Evolutionary conservation across 1,284 basidiomycete genomes (phyloP), one percentile per base, ranked within the genome.

Genomic region (Chalciporus sp.): DNA sequence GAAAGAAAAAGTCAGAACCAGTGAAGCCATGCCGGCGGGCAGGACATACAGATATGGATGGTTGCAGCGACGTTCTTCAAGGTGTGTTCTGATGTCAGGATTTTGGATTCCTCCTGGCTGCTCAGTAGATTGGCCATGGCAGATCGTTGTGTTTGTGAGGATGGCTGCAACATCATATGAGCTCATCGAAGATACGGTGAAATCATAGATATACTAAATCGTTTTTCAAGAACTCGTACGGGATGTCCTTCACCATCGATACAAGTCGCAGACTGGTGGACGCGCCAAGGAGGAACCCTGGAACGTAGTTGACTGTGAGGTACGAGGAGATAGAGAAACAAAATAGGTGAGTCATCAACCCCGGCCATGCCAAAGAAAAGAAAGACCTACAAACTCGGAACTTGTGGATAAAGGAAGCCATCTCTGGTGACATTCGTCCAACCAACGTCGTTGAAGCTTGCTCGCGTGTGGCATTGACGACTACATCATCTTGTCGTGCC

Each of bases 231-330:
- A 3, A 19, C 20, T 49, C 44, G 20, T 31, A 51, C 16, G 46
- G 50, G 29, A 23, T 31, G 14, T 51, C 44, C 14, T 40, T 51
- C 19, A 51, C 14, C 37, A 26, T 51, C 3, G 37, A 49, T 8
- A 49, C 5, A 14, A 49, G 37, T 31, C 23, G 23, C 45, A 17
- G 26, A 23, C 37, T 20, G 27, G 26, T 10, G n/a, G 45, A 26
- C 3, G 37, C 19, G 27, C 50, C 45, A 31, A 51, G 43, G 7
- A 51, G 12, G 23, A 29, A 51, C 16, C 50, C 50, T 10, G 50
- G 50, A 49, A 51, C 31, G n/a, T 51, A 51, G 19, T 49, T 47
- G n/a, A 48, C 50, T 51, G 40, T 17, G 4, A 37, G 35, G 17
- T 37, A 37, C 35, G n/a, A 37, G 33, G 14, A 12, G 33, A 17